Base-by-base conservation (phyloP, 805 yeast genomes). In the Starmera pachycereana region DNA sequence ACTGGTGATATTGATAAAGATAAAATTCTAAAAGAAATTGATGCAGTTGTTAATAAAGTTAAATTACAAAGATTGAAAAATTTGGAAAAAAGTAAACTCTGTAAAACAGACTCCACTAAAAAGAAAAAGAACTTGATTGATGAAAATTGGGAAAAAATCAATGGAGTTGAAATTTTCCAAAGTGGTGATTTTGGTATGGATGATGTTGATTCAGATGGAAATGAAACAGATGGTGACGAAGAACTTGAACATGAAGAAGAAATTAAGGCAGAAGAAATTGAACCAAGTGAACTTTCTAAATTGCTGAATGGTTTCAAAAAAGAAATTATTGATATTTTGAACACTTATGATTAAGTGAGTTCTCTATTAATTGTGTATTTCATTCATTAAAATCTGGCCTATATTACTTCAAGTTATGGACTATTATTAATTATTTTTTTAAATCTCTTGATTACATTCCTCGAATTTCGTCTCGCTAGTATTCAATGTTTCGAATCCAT, bases 101-200 rank as follows among this genome's bases (percentile, higher is more conserved):
- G 9, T 22, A 8, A 22, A 22, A 7, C 27, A 22, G 9, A 22
- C 5, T 22, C 27, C 5, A 22, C 7, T 5, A 22, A 8, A 22
- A 22, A 22, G 27, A 22, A 22, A 22, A 44, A 44, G 27, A 46
- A 54, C 35, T 54, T 61, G 5, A 53, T 67, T 31, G 59, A 59
- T 7, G 61, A 58, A 10, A 68, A 60, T 39, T 65, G 76, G 74
- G 57, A 61, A 9, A 54, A 63, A n/a, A 66, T 72, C 9, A 61
- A 69, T 37, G 58, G 66, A 2, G 53, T 63, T 8, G 68, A 68
- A 5, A 61, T 69, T 1, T 54, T 71, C 44, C 62, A 63, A 10
- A 60, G 66, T 10, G 56, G 61, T 5, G 74, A 72, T 40, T 65
- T 72, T 43, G 80, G 78, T 0, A 46, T 73, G 12, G 62, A 66